Conservation (phyloP, 2,329 filamentous ascomycete species). For the Tolypocladium capitatum region DNA sequence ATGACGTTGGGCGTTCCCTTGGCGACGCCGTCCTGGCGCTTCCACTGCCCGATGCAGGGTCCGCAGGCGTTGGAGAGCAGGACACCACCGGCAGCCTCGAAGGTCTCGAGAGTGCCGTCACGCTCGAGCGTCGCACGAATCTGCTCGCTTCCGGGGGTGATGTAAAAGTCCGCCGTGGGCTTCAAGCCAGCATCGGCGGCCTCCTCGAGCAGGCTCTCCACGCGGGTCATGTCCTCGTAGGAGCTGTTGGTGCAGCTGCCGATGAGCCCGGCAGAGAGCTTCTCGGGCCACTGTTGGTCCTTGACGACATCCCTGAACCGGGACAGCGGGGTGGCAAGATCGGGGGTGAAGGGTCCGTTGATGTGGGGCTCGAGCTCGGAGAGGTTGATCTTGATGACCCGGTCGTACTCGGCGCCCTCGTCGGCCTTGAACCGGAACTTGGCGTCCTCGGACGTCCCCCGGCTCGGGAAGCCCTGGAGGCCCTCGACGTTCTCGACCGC, state of each 20-base stretch:
- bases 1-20: slow-evolving; percentile 91
- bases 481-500: slow-evolving; percentile 56
- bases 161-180: slow-evolving; percentile 83
- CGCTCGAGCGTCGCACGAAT: slow-evolving; percentile 88
- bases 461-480: slow-evolving; percentile 39
- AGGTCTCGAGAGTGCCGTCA: slow-evolving; percentile 74
- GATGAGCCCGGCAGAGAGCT: slow-evolving; percentile 84
- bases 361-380: slow-evolving; percentile 87
- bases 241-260: slow-evolving; percentile 98
- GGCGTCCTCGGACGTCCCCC: slow-evolving; percentile 28
- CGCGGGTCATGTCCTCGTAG: slow-evolving; percentile 96
- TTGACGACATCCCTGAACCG: slow-evolving; percentile 76
- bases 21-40: slow-evolving; percentile 67
- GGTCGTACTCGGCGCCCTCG: slow-evolving; percentile 71
- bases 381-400: slow-evolving; percentile 81
- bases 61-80: slow-evolving; percentile 92
- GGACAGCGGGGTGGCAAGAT: slow-evolving; percentile 84
- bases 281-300: slow-evolving; percentile 79
- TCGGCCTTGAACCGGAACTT: slow-evolving; percentile 64
- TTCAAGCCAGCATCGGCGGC: slow-evolving; percentile 79
- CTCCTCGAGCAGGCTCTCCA: slow-evolving; percentile 85
- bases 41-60: slow-evolving; percentile 92
- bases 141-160: slow-evolving; percentile 93
- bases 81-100: slow-evolving; percentile 73
- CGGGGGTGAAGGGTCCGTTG: slow-evolving; percentile 93